phyloP scores from a whole-genome alignment of 371 early-diverging fungal species.

The Mortierella sp. region DNA sequence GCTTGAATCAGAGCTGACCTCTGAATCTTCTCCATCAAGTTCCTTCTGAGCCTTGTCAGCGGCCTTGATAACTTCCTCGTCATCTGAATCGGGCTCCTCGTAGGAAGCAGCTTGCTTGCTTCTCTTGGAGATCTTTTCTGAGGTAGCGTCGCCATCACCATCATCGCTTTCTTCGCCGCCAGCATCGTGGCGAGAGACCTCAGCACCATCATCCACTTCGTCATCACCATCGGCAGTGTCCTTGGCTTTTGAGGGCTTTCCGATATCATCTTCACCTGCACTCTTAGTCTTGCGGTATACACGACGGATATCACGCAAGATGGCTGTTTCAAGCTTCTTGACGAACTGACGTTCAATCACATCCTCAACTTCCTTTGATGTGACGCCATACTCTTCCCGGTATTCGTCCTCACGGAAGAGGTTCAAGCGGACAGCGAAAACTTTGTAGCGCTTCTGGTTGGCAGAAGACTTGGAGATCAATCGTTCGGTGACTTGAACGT shows the following conservation, averaged over 20 bases:
- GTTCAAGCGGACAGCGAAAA: conserved; percentile 84
- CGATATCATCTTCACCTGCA: conserved; percentile 57
- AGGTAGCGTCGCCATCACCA: conserved; percentile 82
- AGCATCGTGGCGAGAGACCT: conserved; percentile 31
- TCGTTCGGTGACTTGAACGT: conserved; percentile 80
- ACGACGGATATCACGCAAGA: conserved; percentile 52
- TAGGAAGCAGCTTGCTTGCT: conserved; percentile 79
- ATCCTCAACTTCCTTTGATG: conserved; percentile 73
- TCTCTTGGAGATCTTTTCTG: conserved; percentile 66
- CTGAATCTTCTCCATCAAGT: conserved; percentile 66
- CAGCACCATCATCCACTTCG: conserved; percentile 58
- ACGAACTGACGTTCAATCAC: conserved; percentile 83
- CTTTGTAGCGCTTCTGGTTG: conserved; percentile 70
- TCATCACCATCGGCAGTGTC: conserved; percentile 59
- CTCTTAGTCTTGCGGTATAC: conserved; percentile 56
- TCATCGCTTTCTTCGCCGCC: conserved; percentile 66
- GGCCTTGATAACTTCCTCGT: conserved; percentile 68
- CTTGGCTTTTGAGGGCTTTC: conserved; percentile 56
- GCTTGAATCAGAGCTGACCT: conserved; percentile 64
- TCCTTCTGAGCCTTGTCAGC: conserved; percentile 55
- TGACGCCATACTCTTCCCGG: conserved; percentile 82
- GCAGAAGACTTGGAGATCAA: conserved; percentile 64
- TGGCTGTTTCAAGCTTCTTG: conserved; percentile 72
- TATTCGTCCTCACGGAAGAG: conserved; percentile 88
- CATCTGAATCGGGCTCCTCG: conserved; percentile 84